These are phyloP conservation scores for Metschnikowia gelsemii DNA, from an alignment of 805 yeast species.

Conservation along the genomic window DNA sequence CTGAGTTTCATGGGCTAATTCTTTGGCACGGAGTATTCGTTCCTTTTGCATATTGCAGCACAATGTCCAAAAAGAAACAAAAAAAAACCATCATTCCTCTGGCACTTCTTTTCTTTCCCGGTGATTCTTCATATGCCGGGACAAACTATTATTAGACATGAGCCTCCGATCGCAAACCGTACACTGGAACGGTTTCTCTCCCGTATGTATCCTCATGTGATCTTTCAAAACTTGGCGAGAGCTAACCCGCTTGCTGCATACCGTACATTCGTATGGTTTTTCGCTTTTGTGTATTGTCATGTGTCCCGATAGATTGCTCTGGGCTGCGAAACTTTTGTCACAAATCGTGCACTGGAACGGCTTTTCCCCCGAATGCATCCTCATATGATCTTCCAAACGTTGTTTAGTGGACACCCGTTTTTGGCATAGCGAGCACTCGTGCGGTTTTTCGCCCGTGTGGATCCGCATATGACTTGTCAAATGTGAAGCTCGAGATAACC, in stretches of 20 bases:
- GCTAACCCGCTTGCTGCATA: neutral
- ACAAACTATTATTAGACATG: no score
- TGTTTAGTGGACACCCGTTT: neutral
- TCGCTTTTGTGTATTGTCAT: neutral
- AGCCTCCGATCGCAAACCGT: no score
- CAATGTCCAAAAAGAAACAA: no score
- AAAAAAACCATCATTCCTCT: no score
- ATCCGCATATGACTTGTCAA: neutral
- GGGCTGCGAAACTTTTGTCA: neutral
- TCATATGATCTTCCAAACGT: neutral
- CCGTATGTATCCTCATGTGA: neutral
- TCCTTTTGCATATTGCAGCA: no score
- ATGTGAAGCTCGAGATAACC: neutral
- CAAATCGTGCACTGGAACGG: neutral
- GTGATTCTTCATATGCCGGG: no score
- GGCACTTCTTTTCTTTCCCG: no score
- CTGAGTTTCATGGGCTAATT: no score
- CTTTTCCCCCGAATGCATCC: neutral
- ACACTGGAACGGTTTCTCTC: neutral
- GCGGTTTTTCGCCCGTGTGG: conserved; percentile 3
- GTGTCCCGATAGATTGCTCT: neutral
- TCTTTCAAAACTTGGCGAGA: no score
- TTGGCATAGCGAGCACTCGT: neutral
- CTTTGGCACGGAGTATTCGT: no score
- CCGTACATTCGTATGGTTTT: neutral